Evolutionary conservation across 495 filamentous ascomycete species (phyloP).

Genomic region (Aspergillus bertholletiae): DNA sequence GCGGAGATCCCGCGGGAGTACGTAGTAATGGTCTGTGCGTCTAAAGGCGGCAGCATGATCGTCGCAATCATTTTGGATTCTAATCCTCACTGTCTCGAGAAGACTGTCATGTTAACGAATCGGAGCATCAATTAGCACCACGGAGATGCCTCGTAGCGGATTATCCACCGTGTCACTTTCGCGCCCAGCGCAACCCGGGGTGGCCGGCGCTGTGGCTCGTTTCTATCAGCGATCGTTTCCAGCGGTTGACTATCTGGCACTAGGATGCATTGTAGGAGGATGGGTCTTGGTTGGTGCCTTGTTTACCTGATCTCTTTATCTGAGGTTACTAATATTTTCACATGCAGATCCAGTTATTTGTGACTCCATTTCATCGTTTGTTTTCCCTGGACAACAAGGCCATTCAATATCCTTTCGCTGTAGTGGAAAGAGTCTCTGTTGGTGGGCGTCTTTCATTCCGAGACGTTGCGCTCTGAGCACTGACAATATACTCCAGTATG

Average conservation of each 20-base stretch:
- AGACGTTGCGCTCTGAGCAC: background rate
- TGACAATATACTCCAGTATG: slow-evolving; percentile 41
- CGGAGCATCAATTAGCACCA: background rate
- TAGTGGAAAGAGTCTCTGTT: slow-evolving; percentile 79
- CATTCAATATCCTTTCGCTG: slow-evolving; percentile 83
- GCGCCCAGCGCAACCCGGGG: slow-evolving; percentile 24
- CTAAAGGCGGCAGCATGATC: background rate
- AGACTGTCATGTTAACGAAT: background rate
- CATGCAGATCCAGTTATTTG: slow-evolving; percentile 60
- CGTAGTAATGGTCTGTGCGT: slow-evolving; percentile 5
- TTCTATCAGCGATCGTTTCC: slow-evolving; percentile 65
- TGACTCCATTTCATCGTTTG: slow-evolving; percentile 82
- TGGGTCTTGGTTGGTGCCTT: slow-evolving; percentile 58
- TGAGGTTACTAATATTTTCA: background rate
- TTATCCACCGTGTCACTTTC: slow-evolving; percentile 28
- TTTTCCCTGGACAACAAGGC: slow-evolving; percentile 73
- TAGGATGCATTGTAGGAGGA: slow-evolving; percentile 60
- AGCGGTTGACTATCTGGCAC: slow-evolving; percentile 79
- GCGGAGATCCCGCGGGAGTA: slow-evolving; percentile 9
- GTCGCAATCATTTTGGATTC: background rate
- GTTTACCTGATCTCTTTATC: background rate
- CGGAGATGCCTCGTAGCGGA: slow-evolving; percentile 30
- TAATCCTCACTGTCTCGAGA: background rate
- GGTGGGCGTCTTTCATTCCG: slow-evolving; percentile 37
- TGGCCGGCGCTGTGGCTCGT: slow-evolving; percentile 37